Percentiles rank a stretch among this genome's conserved stretches.
Evolutionary conservation across 208 protist genomes (phyloP).

Genomic region (Trichomonas tenax): DNA sequence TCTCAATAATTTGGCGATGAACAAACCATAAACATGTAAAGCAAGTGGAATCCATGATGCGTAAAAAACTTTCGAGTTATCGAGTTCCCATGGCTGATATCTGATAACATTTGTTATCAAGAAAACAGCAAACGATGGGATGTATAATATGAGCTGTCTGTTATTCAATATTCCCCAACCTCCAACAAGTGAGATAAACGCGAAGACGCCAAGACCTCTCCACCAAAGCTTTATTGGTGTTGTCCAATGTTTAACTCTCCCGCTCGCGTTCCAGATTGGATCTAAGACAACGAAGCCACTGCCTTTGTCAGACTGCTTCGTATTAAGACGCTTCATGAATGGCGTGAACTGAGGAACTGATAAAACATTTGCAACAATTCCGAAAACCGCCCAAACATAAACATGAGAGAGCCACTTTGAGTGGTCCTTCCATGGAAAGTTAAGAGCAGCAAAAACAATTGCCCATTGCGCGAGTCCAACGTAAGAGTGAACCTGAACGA

Average conservation of each 20-base stretch:
- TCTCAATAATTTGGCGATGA: background rate
- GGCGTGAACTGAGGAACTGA: background rate
- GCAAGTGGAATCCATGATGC: background rate
- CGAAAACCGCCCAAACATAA: background rate
- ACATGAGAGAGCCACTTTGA: background rate
- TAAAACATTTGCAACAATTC: background rate
- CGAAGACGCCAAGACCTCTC: background rate
- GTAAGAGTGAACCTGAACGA: background rate
- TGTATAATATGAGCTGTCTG: background rate
- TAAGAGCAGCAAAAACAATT: background rate
- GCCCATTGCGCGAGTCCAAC: background rate
- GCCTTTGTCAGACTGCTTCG: background rate
- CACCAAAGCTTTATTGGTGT: background rate
- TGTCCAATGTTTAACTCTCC: background rate
- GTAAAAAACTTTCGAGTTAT: conserved; percentile 15
- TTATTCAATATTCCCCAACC: background rate
- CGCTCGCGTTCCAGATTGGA: background rate
- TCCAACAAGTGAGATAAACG: background rate
- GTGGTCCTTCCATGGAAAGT: background rate
- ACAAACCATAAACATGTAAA: background rate
- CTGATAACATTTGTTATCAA: background rate
- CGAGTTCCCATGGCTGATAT: background rate
- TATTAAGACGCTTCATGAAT: background rate
- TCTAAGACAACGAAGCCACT: background rate
- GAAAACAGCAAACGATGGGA: background rate